Evolutionary conservation across 106 monocot genomes (phyloP).

Genomic region (Cymbidium sinense): DNA sequence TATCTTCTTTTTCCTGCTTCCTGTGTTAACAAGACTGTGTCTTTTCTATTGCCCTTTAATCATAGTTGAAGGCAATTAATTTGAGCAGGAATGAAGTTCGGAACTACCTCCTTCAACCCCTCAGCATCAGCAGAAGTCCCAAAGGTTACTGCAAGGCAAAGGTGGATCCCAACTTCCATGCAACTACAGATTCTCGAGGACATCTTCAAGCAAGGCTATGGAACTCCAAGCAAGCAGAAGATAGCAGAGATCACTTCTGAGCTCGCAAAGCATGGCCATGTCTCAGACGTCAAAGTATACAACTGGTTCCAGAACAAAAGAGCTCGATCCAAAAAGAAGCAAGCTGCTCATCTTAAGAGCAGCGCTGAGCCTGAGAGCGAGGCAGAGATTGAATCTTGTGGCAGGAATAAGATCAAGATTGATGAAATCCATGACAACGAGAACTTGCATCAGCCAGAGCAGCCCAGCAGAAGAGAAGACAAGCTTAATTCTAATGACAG

Average conservation of each 20-base stretch:
- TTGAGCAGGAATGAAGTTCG: constrained; percentile 26
- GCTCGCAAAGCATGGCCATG: constrained; percentile 55
- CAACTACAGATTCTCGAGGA: constrained; percentile 74
- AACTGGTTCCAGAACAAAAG: constrained; percentile 96
- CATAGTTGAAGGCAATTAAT: background rate
- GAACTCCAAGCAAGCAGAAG: constrained; percentile 71
- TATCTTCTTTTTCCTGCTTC: no score
- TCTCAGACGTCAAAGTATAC: constrained; percentile 80
- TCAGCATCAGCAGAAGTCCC: constrained; percentile 21
- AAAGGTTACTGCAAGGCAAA: constrained; percentile 55
- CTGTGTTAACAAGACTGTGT: no score
- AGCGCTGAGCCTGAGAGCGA: constrained; percentile 9
- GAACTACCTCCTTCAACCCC: constrained; percentile 34
- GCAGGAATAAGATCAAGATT: background rate
- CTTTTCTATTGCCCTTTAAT: background rate
- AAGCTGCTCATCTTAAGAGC: background rate
- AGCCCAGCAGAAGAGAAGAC: background rate
- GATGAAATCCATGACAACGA: background rate
- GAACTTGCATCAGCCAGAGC: no score
- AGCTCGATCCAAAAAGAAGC: constrained; percentile 64
- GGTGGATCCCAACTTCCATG: constrained; percentile 70
- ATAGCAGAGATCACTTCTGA: constrained; percentile 61
- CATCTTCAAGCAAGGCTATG: constrained; percentile 60
- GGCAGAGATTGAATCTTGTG: constrained; percentile 12
- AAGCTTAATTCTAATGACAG: background rate